Conservation (phyloP, 306 rosid genomes). For the Malus fusca region DNA sequence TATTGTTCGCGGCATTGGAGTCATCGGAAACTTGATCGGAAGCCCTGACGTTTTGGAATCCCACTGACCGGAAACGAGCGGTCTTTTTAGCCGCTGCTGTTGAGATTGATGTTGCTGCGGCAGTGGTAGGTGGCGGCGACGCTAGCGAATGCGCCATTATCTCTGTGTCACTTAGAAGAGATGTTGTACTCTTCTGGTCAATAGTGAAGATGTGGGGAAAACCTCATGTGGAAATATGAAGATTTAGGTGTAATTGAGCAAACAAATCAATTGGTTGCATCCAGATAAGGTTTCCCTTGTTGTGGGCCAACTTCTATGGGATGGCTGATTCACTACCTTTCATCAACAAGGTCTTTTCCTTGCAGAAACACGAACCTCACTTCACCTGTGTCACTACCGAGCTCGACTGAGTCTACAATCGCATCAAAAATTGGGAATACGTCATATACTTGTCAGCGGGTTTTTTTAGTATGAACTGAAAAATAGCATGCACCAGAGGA, state of each 20-base stretch:
- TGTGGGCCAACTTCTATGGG: conserved; percentile 41
- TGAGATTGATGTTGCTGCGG: conserved; percentile 25
- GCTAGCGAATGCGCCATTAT: conserved; percentile 52
- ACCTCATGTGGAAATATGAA: conserved; percentile 16
- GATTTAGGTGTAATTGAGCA: conserved; percentile 6
- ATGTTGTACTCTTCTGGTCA: neutral
- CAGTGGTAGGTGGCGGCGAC: conserved; percentile 33
- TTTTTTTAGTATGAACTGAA: too few species aligned
- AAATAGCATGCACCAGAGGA: too few species aligned
- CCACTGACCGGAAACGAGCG: neutral
- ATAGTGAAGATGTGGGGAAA: neutral
- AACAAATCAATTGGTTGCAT: conserved; percentile 45
- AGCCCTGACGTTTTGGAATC: conserved; percentile 16
- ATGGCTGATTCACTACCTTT: neutral
- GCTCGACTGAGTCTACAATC: too few species aligned
- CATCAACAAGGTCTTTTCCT: neutral
- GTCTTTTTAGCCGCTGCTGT: conserved; percentile 11
- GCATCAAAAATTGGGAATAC: too few species aligned
- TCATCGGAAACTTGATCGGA: conserved; percentile 7
- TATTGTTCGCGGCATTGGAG: neutral
- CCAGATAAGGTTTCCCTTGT: conserved; percentile 49
- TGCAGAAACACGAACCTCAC: neutral
- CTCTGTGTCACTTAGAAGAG: neutral
- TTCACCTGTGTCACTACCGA: neutral
- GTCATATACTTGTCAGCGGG: too few species aligned